Base-by-base conservation (phyloP, 2,329 filamentous ascomycete genomes). In the Aspergillus candidus region DNA sequence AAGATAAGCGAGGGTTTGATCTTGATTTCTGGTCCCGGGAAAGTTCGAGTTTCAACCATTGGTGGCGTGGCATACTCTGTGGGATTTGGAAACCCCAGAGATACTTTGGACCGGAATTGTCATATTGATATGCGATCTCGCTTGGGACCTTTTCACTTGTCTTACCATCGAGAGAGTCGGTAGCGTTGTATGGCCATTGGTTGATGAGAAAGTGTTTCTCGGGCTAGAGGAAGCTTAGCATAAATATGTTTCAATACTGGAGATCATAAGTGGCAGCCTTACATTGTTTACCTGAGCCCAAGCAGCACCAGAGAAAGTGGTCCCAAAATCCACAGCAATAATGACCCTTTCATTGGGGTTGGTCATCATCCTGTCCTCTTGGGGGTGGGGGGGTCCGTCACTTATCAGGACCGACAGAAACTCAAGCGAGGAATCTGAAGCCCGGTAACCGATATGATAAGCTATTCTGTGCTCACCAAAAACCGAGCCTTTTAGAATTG, bases 21-120 rank as follows among this genome's bases (percentile, higher is more conserved):
- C 51, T 40, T 12, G 31, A 27, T n/a, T 51, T 50, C 13, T 46
- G 40, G 3, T 48, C 46, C 6, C 35, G 42, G 31, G 48, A 52
- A 3, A 58, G 49, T 3, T 10, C 43, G 17, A 59, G 55, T 32
- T 59, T 59, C 32, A 60, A 48, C 49, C 52, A 58, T 17, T 59
- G 54, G 13, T 47, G 18, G 0, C 52, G 52, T n/a, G 42, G 41
- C 50, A 56, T 49, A 6, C 22, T 35, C 2, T 54, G 46, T 2
- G 29, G 32, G 17, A 59, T 54, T 29, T 51, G 44, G 12, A 50
- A 58, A 0, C 53, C 57, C 51, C 56, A 57, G 5, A 47, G 15
- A 27, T 32, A 43, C 8, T n/a, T 17, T 4, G 36, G 14, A 4
- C 6, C 32, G 4, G 35, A 40, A 7, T 47, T 14, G 2, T n/a